Evolutionary conservation across 1,284 basidiomycete species (phyloP), one percentile per base, ranked within the genome.

Genomic region (Bjerkandera adusta): DNA sequence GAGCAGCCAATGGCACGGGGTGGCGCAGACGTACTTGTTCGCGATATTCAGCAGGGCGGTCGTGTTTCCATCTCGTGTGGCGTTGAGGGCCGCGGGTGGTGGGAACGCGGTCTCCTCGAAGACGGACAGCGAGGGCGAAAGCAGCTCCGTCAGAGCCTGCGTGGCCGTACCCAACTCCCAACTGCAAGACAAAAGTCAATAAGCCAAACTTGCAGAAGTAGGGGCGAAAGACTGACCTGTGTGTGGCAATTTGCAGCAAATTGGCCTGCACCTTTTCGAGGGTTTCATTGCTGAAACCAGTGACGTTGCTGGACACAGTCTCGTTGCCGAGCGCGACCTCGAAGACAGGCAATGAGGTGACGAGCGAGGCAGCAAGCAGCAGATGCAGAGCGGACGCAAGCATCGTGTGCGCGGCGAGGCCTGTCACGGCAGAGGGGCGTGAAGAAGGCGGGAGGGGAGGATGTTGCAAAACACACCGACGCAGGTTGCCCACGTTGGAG

Each of bases 121-220:
- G 22, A 85, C 79, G 6, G 80, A 79, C 29, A 81, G 60, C 3
- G 65, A 53, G 2, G 78, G 76, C 64, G 77, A 77, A 21, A 74
- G 72, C 36, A 76, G 67, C 64, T 90, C 85, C 24, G 79, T 69
- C 33, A 86, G 62, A 6, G 86, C 81, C 61, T 88, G 71, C 8
- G 79, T 66, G 38, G 77, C 73, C 11, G 83, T 81, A 4, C 86
- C 87, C 43, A 83, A 67, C 58, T 89, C 86, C 87, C 87, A 89
- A 54, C 81, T 85, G 55, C 15, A 5, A 36, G 24, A 15, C 20
- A 39, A 16, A 13, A 32, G 1, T 5, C 21, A 11, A 10, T 15
- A 16, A 21, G 7, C 27, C 11, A 33, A 3, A 30, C 1, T 7
- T 15, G 11, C 11, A 15, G 15, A 11, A 12, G 12, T 18, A 27